These are phyloP conservation scores for Cadophora malorum DNA, from an alignment of 2,329 filamentous ascomycete species.

Conservation along the genomic window DNA sequence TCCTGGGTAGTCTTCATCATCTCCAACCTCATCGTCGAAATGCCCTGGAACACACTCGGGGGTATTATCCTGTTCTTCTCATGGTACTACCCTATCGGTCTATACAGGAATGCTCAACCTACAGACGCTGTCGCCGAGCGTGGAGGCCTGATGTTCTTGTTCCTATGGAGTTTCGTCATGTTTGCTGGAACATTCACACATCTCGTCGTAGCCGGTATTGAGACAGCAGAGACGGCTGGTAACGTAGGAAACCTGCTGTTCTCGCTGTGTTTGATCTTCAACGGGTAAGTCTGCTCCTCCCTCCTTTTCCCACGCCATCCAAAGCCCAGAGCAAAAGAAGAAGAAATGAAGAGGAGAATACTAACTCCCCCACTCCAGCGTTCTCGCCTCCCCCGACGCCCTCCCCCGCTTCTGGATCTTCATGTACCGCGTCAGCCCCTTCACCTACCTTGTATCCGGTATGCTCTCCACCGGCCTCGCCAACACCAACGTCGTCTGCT, in stretches of 20 bases:
- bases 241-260: conserved; percentile 81
- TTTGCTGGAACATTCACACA: conserved; percentile 84
- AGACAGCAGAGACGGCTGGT: conserved; percentile 76
- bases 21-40: conserved; percentile 80
- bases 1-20: conserved; percentile 72
- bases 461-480: conserved; percentile 75
- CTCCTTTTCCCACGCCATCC: neutral
- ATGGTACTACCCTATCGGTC: conserved; percentile 86
- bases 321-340: too few species aligned
- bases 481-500: conserved; percentile 69
- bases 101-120: conserved; percentile 68
- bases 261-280: conserved; percentile 77
- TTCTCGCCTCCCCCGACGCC: conserved; percentile 66
- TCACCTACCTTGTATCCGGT: conserved; percentile 80
- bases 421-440: conserved; percentile 83
- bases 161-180: conserved; percentile 76
- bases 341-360: neutral
- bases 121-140: conserved; percentile 69
- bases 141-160: conserved; percentile 80
- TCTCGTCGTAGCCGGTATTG: conserved; percentile 77
- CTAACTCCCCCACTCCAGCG: conserved; percentile 49
- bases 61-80: conserved; percentile 76
- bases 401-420: conserved; percentile 84
- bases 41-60: conserved; percentile 82
- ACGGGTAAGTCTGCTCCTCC: conserved; percentile 47